A percentile compares a stretch with the other conserved stretches of the same genome.
phyloP scores from a whole-genome alignment of 2,329 filamentous ascomycete genomes.

The Penicillium aurantiogriseum region DNA sequence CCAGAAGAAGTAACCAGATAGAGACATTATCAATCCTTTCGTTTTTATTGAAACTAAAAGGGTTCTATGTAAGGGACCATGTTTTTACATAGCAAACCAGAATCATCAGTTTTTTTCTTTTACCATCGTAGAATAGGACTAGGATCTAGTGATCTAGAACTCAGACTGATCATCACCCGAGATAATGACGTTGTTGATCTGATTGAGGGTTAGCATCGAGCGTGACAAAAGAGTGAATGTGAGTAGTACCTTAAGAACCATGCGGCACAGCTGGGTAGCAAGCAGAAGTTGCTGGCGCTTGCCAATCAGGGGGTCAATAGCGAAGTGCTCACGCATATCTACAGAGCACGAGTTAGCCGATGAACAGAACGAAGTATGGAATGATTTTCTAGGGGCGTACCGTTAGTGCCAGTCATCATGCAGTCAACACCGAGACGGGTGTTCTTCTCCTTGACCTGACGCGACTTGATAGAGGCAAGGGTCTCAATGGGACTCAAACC shows the following conservation, averaged over 20 bases:
- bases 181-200: slow-evolving; percentile 91
- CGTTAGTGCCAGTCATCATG: slow-evolving; percentile 90
- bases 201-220: slow-evolving; percentile 19
- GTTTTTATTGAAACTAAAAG: slow-evolving; percentile 25
- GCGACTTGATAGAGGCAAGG: slow-evolving; percentile 89
- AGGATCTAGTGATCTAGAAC: slow-evolving; percentile 57
- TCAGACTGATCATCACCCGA: slow-evolving; percentile 83
- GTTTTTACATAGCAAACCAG: slow-evolving; percentile 27
- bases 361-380: not conserved
- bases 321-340: slow-evolving; percentile 97
- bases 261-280: slow-evolving; percentile 94
- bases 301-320: slow-evolving; percentile 96
- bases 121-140: slow-evolving; percentile 22
- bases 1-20: not conserved
- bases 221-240: not conserved
- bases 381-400: slow-evolving; percentile 44
- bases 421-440: slow-evolving; percentile 88
- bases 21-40: slow-evolving; percentile 26
- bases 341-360: slow-evolving; percentile 13
- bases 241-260: slow-evolving; percentile 79
- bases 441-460: slow-evolving; percentile 86
- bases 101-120: slow-evolving; percentile 23
- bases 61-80: slow-evolving; percentile 28
- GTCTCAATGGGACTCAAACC: slow-evolving; percentile 95
- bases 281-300: slow-evolving; percentile 97